These are phyloP conservation scores for Clathrospora elynae DNA, from an alignment of 2,329 filamentous ascomycete genomes.

Conservation along the genomic window DNA sequence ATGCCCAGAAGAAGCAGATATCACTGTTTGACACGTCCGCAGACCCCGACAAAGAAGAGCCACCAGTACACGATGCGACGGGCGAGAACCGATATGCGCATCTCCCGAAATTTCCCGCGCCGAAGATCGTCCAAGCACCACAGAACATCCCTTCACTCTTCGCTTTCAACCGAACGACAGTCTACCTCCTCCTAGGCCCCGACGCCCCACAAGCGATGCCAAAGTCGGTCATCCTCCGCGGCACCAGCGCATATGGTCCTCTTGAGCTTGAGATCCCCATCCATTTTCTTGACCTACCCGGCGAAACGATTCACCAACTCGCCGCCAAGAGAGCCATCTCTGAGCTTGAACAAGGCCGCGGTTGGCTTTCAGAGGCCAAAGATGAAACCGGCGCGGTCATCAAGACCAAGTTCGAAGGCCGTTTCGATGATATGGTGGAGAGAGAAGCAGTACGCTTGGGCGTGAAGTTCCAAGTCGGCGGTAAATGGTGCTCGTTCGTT, in stretches of 20 bases:
- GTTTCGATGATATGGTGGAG: conserved; percentile 65
- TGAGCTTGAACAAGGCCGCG: conserved; percentile 72
- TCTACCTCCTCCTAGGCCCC: conserved; percentile 68
- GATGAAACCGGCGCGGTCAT: conserved; percentile 47
- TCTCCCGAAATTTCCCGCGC: conserved; percentile 59
- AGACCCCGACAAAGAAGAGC: conserved; percentile 51
- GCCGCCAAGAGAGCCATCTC: conserved; percentile 69
- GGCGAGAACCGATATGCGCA: conserved; percentile 52
- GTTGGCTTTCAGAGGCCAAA: conserved; percentile 58
- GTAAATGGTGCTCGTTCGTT: conserved; percentile 75
- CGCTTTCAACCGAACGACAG: conserved; percentile 67
- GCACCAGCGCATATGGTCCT: conserved; percentile 61
- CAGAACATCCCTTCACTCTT: conserved; percentile 67
- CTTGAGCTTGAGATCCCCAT: conserved; percentile 69
- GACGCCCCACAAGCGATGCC: conserved; percentile 54
- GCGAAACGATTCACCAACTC: conserved; percentile 69
- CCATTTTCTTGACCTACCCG: conserved; percentile 52
- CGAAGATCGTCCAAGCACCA: conserved; percentile 68
- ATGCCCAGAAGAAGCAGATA: conserved; percentile 52
- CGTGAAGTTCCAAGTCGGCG: conserved; percentile 67
- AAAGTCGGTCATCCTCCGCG: conserved; percentile 63
- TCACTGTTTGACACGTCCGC: conserved; percentile 64
- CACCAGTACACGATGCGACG: conserved; percentile 34
- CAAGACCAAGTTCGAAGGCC: conserved; percentile 53
- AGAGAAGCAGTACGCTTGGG: conserved; percentile 70